These are phyloP conservation scores for Carpinus fangiana DNA, from an alignment of 306 rosid genomes.

Conservation along the genomic window DNA sequence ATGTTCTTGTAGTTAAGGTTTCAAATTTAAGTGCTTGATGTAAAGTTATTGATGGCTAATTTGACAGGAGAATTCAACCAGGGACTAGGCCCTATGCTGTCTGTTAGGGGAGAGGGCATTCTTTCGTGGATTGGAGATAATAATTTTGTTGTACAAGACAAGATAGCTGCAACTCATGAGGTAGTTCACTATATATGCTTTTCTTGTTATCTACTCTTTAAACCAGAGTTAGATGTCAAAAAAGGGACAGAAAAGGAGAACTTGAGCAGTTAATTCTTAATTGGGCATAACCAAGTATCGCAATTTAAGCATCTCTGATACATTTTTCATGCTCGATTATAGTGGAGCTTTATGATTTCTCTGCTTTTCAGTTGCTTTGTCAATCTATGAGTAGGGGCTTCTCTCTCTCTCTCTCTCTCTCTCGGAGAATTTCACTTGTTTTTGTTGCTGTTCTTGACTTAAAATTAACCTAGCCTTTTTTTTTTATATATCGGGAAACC, in stretches of 20 bases:
- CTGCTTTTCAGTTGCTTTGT: not conserved
- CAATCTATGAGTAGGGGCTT: not conserved
- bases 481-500: too few relatives aligned
- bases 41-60: conserved; percentile 16
- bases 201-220: not conserved
- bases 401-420: not conserved
- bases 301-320: not conserved
- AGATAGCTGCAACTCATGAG: conserved; percentile 52
- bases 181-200: conserved; percentile 28
- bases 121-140: conserved; percentile 67
- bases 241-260: not conserved
- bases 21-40: conserved; percentile 1
- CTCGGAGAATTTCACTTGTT: not conserved
- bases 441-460: not conserved
- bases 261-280: not conserved
- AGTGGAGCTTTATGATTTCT: not conserved
- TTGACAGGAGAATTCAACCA: conserved; percentile 55
- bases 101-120: conserved; percentile 57
- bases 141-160: conserved; percentile 65
- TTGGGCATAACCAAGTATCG: not conserved
- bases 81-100: conserved; percentile 70
- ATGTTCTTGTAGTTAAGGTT: conserved; percentile 8
- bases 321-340: not conserved
- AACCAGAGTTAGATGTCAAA: not conserved
- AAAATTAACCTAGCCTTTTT: not conserved